These are phyloP conservation scores for Datura wrightii DNA, from an alignment of 257 asterid genomes.

Conservation along the genomic window DNA sequence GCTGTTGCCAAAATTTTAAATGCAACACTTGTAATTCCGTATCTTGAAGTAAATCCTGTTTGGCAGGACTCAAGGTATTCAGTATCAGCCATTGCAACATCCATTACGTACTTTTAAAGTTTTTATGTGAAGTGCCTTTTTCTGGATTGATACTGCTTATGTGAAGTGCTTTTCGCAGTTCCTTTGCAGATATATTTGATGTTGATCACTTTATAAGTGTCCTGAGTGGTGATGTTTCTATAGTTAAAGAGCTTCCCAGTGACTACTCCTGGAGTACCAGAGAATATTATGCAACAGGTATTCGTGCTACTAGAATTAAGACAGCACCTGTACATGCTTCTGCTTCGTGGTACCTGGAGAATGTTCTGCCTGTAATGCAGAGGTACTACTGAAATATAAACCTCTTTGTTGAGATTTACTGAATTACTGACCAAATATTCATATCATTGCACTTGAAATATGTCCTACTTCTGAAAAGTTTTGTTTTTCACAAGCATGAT, in stretches of 20 bases:
- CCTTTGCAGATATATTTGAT: conserved; percentile 54
- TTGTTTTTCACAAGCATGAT: not conserved
- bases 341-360: conserved; percentile 54
- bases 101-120: conserved; percentile 12
- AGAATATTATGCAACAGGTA: conserved; percentile 60
- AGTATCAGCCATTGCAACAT: not conserved
- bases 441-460: not conserved
- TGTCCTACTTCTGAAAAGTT: not conserved
- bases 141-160: conserved; percentile 24
- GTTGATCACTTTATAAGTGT: conserved; percentile 47
- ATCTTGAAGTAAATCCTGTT: conserved; percentile 55
- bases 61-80: conserved; percentile 56
- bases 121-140: not conserved
- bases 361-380: conserved; percentile 51
- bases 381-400: conserved; percentile 40
- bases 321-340: conserved; percentile 59
- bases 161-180: conserved; percentile 35
- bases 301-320: conserved; percentile 51
- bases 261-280: conserved; percentile 55
- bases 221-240: conserved; percentile 43
- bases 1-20: conserved; percentile 59
- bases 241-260: conserved; percentile 49
- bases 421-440: not conserved
- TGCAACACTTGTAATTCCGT: conserved; percentile 55
- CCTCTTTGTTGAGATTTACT: not conserved